Conservation (phyloP, 1,284 basidiomycete genomes). For the Sporisorium iseilematis-ciliati region DNA sequence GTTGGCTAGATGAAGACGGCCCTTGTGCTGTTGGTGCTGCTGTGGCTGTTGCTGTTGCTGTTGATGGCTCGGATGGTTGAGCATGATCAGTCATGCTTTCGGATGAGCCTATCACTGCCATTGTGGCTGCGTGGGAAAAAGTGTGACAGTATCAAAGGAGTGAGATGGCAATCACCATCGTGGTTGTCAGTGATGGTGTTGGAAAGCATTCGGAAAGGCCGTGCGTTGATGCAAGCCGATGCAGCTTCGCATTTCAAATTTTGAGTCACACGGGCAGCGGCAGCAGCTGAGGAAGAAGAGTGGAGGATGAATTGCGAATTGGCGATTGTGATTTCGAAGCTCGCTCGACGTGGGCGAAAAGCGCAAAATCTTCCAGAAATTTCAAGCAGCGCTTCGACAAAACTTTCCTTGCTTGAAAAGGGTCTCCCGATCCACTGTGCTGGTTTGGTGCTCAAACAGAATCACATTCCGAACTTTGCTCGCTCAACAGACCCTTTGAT, state of each 20-base stretch:
- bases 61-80: background rate
- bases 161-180: background rate
- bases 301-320: constrained; percentile 13
- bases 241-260: background rate
- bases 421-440: constrained; percentile 18
- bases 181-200: background rate
- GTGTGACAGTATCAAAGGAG: background rate
- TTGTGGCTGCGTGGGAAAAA: background rate
- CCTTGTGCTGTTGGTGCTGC: background rate
- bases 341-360: constrained; percentile 4
- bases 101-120: constrained; percentile 19
- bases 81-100: background rate
- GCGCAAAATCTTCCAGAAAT: constrained; percentile 32
- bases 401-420: background rate
- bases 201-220: constrained; percentile 4
- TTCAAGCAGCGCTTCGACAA: constrained; percentile 17
- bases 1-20: background rate
- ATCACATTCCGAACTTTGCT: background rate
- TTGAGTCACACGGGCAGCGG: constrained; percentile 2
- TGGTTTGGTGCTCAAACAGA: no score
- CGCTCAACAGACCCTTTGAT: no score
- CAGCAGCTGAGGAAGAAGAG: background rate
- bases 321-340: background rate
- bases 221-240: constrained; percentile 20
- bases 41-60: no score